Percentiles rank a stretch among this genome's conserved stretches.
Conservation (phyloP, 2,329 filamentous ascomycete genomes). For the Aspergillus ochraceoroseus region DNA sequence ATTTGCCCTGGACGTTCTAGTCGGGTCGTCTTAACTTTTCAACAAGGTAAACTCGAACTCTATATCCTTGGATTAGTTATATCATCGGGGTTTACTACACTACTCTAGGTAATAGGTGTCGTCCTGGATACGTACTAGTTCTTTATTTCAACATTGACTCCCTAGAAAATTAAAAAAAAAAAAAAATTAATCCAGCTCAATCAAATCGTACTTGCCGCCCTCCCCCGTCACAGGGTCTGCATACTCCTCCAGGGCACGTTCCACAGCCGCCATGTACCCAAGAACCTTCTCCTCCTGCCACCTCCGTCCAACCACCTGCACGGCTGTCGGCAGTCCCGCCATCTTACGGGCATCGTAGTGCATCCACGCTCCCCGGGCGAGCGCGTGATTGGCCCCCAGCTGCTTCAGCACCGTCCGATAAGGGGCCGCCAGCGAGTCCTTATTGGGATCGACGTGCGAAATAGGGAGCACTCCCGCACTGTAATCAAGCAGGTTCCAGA, state of each 20-base stretch:
- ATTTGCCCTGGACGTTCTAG: too few species aligned
- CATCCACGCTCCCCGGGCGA: slow-evolving; percentile 78
- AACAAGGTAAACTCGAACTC: too few species aligned
- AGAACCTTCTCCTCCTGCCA: slow-evolving; percentile 86
- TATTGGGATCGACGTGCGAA: slow-evolving; percentile 70
- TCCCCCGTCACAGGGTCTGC: slow-evolving; percentile 30
- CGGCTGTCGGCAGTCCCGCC: slow-evolving; percentile 80
- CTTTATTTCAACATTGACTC: too few species aligned
- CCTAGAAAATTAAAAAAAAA: not conserved
- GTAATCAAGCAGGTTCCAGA: slow-evolving; percentile 93
- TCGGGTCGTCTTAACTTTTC: too few species aligned
- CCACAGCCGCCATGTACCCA: slow-evolving; percentile 71
- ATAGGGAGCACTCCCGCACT: slow-evolving; percentile 76
- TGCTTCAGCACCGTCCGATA: slow-evolving; percentile 36
- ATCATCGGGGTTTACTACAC: too few species aligned
- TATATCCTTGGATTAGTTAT: too few species aligned
- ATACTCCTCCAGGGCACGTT: slow-evolving; percentile 61
- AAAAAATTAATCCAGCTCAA: slow-evolving; percentile 35
- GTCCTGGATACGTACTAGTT: too few species aligned
- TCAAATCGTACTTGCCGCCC: slow-evolving; percentile 34
- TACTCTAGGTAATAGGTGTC: too few species aligned
- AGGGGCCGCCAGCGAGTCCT: slow-evolving; percentile 59
- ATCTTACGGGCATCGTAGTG: slow-evolving; percentile 77
- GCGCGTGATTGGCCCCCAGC: slow-evolving; percentile 60
- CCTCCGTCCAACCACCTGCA: slow-evolving; percentile 75